Evolutionary conservation across 2,329 filamentous ascomycete genomes (phyloP).

Genomic region (Hyphodiscus sp.): DNA sequence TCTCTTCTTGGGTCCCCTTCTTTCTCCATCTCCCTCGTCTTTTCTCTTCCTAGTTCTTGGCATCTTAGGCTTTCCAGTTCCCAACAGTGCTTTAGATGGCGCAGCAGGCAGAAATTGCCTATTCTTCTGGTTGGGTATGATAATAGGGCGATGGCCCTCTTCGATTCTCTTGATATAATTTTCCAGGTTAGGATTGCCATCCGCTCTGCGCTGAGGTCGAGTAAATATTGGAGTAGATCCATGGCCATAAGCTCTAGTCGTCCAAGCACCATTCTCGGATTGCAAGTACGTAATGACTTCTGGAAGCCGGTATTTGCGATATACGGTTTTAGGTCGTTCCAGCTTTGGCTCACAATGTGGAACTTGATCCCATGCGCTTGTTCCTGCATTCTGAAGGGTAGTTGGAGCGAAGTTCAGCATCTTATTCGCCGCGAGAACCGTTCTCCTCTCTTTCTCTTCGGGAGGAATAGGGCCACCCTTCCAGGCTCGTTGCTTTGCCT

Average conservation of each 20-base stretch:
- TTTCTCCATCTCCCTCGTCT: no score
- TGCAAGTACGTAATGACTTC: constrained; percentile 29
- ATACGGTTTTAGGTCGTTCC: background rate
- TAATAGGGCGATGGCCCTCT: constrained; percentile 21
- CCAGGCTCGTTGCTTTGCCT: background rate
- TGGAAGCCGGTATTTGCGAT: constrained; percentile 9
- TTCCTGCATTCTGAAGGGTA: constrained; percentile 21
- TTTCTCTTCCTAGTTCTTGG: background rate
- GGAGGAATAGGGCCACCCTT: background rate
- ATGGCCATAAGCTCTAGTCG: constrained; percentile 26
- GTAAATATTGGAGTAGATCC: constrained; percentile 26
- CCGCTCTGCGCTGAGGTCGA: constrained; percentile 19
- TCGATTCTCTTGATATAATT: constrained; percentile 19
- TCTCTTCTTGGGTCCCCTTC: background rate
- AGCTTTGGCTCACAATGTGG: background rate
- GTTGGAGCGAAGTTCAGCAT: constrained; percentile 12
- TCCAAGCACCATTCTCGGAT: constrained; percentile 24
- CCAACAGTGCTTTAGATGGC: constrained; percentile 13
- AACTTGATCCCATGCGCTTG: constrained; percentile 23
- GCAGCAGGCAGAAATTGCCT: constrained; percentile 11
- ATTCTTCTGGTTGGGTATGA: constrained; percentile 16
- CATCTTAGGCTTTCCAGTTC: background rate
- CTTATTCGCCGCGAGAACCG: background rate
- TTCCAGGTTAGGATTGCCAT: constrained; percentile 15
- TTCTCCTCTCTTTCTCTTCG: constrained; percentile 7